phyloP scores from a whole-genome alignment of 805 yeast genomes.

The Kodamaea lidongshanica region DNA sequence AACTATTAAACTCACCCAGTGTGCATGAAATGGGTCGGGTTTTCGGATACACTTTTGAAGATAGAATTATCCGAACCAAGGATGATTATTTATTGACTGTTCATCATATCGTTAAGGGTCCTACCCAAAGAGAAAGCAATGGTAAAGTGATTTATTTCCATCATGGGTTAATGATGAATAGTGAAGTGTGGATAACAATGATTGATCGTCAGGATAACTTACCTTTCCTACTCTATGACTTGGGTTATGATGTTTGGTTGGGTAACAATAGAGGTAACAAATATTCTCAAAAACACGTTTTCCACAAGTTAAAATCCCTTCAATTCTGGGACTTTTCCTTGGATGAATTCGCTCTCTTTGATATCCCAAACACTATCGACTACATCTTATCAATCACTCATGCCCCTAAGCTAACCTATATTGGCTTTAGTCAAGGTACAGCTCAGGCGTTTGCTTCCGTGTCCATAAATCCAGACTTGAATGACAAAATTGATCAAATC shows the following conservation, averaged over 20 bases:
- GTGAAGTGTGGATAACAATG: constrained; percentile 66
- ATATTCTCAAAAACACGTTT: constrained; percentile 75
- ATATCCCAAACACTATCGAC: constrained; percentile 78
- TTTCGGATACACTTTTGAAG: constrained; percentile 68
- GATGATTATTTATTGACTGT: constrained; percentile 74
- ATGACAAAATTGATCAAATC: constrained; percentile 48
- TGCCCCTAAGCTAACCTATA: constrained; percentile 46
- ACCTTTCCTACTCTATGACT: constrained; percentile 70
- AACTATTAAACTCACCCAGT: constrained; percentile 41
- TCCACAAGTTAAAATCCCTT: constrained; percentile 27
- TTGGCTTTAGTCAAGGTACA: constrained; percentile 92
- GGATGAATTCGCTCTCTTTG: constrained; percentile 88
- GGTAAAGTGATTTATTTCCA: constrained; percentile 70
- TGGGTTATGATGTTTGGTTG: constrained; percentile 91
- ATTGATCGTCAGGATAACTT: constrained; percentile 37
- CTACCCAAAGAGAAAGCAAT: constrained; percentile 6
- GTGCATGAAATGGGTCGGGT: constrained; percentile 62
- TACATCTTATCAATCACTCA: constrained; percentile 54
- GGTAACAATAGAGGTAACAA: constrained; percentile 93
- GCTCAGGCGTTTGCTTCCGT: constrained; percentile 88
- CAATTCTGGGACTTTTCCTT: constrained; percentile 85
- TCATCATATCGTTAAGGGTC: constrained; percentile 53
- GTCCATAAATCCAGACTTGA: constrained; percentile 58
- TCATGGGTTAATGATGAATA: constrained; percentile 86
- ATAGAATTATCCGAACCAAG: constrained; percentile 67